Conservation (phyloP, 148 eudicot species). For the Rhododendron griersonianum region DNA sequence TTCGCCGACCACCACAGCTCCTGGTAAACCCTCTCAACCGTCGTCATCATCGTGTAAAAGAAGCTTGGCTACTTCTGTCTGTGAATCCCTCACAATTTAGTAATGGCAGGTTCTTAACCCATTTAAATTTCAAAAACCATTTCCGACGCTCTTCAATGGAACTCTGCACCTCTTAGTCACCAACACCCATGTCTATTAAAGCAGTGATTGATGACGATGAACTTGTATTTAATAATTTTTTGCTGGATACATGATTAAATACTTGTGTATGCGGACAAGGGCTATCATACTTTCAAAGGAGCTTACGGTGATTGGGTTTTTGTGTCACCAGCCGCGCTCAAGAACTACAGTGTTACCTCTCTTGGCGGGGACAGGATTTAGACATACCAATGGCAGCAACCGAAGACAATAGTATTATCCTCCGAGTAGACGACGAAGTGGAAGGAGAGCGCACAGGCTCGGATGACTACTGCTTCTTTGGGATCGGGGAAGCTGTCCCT, state of each 20-base stretch:
- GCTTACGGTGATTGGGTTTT: not conserved
- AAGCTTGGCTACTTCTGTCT: not conserved
- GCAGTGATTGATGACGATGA: not conserved
- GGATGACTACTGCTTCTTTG: conserved; percentile 52
- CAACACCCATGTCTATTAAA: too few species aligned
- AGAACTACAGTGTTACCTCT: not conserved
- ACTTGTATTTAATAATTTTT: not conserved
- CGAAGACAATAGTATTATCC: not conserved
- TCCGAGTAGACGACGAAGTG: conserved; percentile 40
- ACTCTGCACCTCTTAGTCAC: not conserved
- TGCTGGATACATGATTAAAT: not conserved
- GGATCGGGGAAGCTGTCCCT: conserved; percentile 56
- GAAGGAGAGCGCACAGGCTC: conserved; percentile 54
- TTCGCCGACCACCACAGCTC: not conserved
- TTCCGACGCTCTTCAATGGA: not conserved
- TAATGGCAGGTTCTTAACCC: not conserved
- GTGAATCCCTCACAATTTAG: too few species aligned
- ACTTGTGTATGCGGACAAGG: not conserved
- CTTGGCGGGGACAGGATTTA: not conserved
- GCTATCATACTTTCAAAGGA: not conserved
- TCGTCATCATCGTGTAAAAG: not conserved
- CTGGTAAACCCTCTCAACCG: not conserved
- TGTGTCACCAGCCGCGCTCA: not conserved
- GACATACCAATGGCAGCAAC: not conserved
- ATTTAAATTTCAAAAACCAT: not conserved